Evolutionary conservation across 257 asterid species (phyloP), one percentile per base, ranked within the genome.

Genomic region (Scutellaria minor): DNA sequence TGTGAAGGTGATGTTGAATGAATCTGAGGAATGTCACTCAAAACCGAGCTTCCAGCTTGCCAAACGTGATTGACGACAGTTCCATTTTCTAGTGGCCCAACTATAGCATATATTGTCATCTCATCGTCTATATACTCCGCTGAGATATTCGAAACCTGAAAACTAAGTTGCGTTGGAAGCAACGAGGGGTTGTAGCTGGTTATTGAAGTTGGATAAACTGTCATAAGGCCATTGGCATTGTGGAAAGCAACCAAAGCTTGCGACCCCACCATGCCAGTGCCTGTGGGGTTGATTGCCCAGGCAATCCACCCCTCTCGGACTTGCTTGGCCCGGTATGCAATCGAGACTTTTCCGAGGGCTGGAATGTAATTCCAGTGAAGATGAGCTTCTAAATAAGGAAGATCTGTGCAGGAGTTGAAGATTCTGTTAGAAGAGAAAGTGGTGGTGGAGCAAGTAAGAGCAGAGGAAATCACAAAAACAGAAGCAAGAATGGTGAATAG

Each of bases 261-360:
- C 0, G 96, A 68, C 8, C 96, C 97, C 2, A 82, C 22, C 97
- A 89, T 91, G 54, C 97, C 94, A 6, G 51, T 62, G 39, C 70
- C 78, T 0, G 81, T 80, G 0, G 97, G 97, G 83, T 91, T 89
- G 47, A 87, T 84, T 8, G 85, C 96, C 94, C 96, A 91, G 0
- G 89, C 90, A 54, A 89, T 74, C 97, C 97, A 88, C 3, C 90
- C 90, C 14, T 64, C 60, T 18, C 88, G 84, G 12, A 69, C 56
- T 69, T 78, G 86, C 24, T 40, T 53, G 18, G 84, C 87, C 24
- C 86, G 69, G 77, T 73, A 85, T 13, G 90, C 88, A 52, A 85
- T 76, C 9, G 84, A 62, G 62, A 79, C 76, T 55, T 71, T 73
- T 3, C 53, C 5, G 71, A 58, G 75, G 45, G 82, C 55, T 1